A percentile compares a stretch with the other conserved stretches of the same genome.
Evolutionary conservation across 2,329 filamentous ascomycete genomes (phyloP).

Genomic region (Neofusicoccum umdonicola): DNA sequence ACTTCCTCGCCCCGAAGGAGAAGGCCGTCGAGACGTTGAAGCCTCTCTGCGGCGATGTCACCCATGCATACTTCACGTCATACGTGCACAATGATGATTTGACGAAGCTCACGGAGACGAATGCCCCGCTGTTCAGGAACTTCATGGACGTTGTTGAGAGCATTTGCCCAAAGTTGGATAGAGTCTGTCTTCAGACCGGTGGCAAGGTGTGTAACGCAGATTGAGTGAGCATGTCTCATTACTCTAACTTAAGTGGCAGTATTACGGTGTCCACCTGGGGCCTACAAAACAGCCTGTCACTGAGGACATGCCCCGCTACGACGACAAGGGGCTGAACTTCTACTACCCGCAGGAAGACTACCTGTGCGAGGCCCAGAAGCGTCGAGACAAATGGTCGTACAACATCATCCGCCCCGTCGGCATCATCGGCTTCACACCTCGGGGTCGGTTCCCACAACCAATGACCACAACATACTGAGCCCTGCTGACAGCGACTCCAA

Average conservation of each 20-base stretch:
- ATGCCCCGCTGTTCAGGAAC: slow-evolving; percentile 33
- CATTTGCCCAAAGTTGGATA: slow-evolving; percentile 25
- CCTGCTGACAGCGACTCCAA: neutral
- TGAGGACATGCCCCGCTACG: slow-evolving; percentile 17
- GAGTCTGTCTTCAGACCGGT: slow-evolving; percentile 23
- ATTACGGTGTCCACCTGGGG: slow-evolving; percentile 20
- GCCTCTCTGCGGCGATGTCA: slow-evolving; percentile 26
- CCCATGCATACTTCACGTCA: slow-evolving; percentile 35
- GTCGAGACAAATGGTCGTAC: slow-evolving; percentile 24
- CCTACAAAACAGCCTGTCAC: slow-evolving; percentile 18
- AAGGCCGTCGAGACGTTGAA: slow-evolving; percentile 16
- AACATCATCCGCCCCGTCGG: slow-evolving; percentile 33
- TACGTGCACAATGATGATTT: slow-evolving; percentile 35
- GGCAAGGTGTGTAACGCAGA: neutral
- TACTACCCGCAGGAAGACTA: slow-evolving; percentile 22
- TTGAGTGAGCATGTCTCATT: neutral
- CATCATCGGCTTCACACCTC: slow-evolving; percentile 28
- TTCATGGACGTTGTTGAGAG: slow-evolving; percentile 30
- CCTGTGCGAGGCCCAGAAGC: slow-evolving; percentile 22
- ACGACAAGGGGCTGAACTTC: slow-evolving; percentile 18
- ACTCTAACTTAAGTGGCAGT: neutral
- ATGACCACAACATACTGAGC: too few species aligned
- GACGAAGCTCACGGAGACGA: slow-evolving; percentile 24
- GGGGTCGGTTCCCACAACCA: neutral
- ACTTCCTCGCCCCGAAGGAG: slow-evolving; percentile 26